A percentile compares a stretch with the other conserved stretches of the same genome.
These are phyloP conservation scores for Candida peoriensis DNA, from an alignment of 805 yeast genomes.

Conservation along the genomic window DNA sequence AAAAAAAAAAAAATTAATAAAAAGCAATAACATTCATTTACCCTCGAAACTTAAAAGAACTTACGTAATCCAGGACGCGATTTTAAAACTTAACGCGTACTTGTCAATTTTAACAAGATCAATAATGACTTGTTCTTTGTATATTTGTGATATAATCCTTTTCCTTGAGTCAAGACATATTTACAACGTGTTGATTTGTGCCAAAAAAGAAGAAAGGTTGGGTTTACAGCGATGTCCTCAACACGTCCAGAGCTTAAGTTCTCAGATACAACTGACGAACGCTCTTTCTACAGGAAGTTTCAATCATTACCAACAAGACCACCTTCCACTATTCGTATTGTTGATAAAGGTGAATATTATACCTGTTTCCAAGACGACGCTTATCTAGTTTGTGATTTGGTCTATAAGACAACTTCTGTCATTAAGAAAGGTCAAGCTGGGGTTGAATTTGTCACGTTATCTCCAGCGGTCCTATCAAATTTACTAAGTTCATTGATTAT, in stretches of 20 bases:
- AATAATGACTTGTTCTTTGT: too few species aligned
- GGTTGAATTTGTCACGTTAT: conserved; percentile 65
- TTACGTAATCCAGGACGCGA: too few species aligned
- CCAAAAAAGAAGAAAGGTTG: too few species aligned
- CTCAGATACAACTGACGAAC: conserved; percentile 45
- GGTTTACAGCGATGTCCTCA: conserved; percentile 19
- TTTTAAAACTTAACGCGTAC: too few species aligned
- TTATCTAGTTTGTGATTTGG: conserved; percentile 69
- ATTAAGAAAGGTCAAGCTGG: conserved; percentile 54
- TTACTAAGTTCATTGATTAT: conserved; percentile 63
- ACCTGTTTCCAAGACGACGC: conserved; percentile 76
- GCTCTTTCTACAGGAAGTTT: conserved; percentile 44
- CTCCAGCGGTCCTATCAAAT: conserved; percentile 65
- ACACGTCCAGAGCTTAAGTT: conserved; percentile 55
- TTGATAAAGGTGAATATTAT: conserved; percentile 79
- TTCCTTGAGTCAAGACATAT: too few species aligned
- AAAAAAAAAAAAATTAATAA: too few species aligned
- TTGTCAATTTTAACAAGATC: too few species aligned
- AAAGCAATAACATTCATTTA: too few species aligned
- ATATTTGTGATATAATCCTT: too few species aligned
- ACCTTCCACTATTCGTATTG: conserved; percentile 55
- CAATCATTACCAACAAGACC: conserved; percentile 42
- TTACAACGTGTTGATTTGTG: too few species aligned
- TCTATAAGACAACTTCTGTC: conserved; percentile 81
- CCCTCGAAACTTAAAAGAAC: too few species aligned